Percentiles rank a stretch among this genome's conserved stretches.
phyloP scores from a whole-genome alignment of 2,329 filamentous ascomycete genomes.

The Fusarium sp. region DNA sequence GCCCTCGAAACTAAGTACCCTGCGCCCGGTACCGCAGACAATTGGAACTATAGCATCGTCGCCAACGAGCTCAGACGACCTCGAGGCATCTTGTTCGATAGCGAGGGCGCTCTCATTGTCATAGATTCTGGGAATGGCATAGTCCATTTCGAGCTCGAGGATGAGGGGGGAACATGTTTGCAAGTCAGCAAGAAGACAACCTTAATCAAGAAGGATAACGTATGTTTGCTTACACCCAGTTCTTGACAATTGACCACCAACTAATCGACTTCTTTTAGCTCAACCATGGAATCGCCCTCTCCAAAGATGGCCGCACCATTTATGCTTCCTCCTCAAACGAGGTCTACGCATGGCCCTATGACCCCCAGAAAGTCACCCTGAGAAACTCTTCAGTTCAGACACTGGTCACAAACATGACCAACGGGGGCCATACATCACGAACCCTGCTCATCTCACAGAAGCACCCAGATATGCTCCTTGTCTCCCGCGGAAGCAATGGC shows the following conservation, averaged over 20 bases:
- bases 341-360: slow-evolving; percentile 75
- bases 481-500: slow-evolving; percentile 71
- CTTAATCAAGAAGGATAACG: slow-evolving; percentile 51
- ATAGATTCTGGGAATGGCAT: slow-evolving; percentile 58
- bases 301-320: slow-evolving; percentile 62
- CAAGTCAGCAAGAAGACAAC: slow-evolving; percentile 50
- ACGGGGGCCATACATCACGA: slow-evolving; percentile 71
- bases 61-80: slow-evolving; percentile 56
- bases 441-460: slow-evolving; percentile 72
- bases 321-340: slow-evolving; percentile 67
- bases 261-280: slow-evolving; percentile 52
- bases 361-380: slow-evolving; percentile 62
- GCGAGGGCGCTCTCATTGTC: slow-evolving; percentile 57
- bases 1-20: slow-evolving; percentile 51
- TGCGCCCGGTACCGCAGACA: slow-evolving; percentile 52
- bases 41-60: slow-evolving; percentile 59
- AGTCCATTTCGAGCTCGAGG: slow-evolving; percentile 53
- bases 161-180: slow-evolving; percentile 56
- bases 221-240: slow-evolving; percentile 37
- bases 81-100: slow-evolving; percentile 59
- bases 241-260: not conserved
- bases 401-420: slow-evolving; percentile 71
- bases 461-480: slow-evolving; percentile 67
- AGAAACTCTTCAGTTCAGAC: slow-evolving; percentile 54
- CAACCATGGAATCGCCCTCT: slow-evolving; percentile 67